phyloP scores from a whole-genome alignment of 2,329 filamentous ascomycete species.

The Fusarium goolgardi region DNA sequence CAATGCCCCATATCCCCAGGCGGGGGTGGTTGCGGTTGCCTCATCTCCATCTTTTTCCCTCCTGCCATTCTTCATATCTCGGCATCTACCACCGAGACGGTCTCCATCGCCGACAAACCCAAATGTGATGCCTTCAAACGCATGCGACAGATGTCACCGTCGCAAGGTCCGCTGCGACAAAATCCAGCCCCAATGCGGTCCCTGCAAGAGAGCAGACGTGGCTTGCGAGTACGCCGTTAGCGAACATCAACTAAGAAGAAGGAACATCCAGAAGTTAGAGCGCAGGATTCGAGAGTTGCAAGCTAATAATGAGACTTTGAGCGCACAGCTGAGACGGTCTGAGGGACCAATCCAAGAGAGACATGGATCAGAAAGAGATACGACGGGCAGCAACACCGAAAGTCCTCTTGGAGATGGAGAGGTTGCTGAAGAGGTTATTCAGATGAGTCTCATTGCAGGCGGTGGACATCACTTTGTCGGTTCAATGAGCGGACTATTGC shows the following conservation, averaged over 20 bases:
- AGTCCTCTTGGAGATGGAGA: slow-evolving; percentile 39
- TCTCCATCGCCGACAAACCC: slow-evolving; percentile 19
- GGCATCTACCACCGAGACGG: slow-evolving; percentile 37
- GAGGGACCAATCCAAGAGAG: not conserved
- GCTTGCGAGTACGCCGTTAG: slow-evolving; percentile 52
- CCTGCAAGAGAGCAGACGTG: slow-evolving; percentile 51
- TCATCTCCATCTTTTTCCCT: slow-evolving; percentile 3
- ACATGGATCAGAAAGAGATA: not conserved
- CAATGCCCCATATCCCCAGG: slow-evolving; percentile 28
- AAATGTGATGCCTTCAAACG: slow-evolving; percentile 38
- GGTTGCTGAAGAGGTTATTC: slow-evolving; percentile 56
- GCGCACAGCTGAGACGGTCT: slow-evolving; percentile 23
- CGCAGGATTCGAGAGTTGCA: slow-evolving; percentile 50
- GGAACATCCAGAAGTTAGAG: slow-evolving; percentile 53
- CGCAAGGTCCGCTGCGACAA: slow-evolving; percentile 58
- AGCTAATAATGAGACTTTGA: slow-evolving; percentile 44
- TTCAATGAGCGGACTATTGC: slow-evolving; percentile 54
- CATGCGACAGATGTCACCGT: slow-evolving; percentile 56
- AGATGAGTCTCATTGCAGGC: slow-evolving; percentile 56
- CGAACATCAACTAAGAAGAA: slow-evolving; percentile 46
- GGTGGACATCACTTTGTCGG: slow-evolving; percentile 58
- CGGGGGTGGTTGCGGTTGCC: slow-evolving; percentile 15
- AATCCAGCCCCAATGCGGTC: slow-evolving; percentile 51
- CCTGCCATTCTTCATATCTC: slow-evolving; percentile 7
- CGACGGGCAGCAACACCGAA: slow-evolving; percentile 3